Conservation (phyloP, 2,329 filamentous ascomycete species). For the Dothistroma septosporum region DNA sequence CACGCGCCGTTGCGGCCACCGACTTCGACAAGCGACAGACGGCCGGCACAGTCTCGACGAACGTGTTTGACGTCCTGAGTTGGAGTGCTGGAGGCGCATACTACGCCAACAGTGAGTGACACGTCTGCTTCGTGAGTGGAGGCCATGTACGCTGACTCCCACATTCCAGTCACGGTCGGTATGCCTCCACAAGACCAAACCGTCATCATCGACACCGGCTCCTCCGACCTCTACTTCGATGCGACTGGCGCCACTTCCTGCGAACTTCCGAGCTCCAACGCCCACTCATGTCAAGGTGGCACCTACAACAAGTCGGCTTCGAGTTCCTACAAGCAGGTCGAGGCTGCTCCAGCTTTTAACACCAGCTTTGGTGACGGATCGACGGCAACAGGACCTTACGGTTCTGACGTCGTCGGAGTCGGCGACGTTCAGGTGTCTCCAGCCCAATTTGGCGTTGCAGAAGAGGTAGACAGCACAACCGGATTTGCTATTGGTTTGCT, state of each 20-base stretch:
- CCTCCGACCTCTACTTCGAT: constrained; percentile 34
- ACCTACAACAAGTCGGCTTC: constrained; percentile 28
- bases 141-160: not conserved
- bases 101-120: constrained; percentile 31
- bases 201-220: constrained; percentile 35
- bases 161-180: constrained; percentile 29
- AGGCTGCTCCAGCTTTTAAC: constrained; percentile 27
- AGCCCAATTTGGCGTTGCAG: constrained; percentile 33
- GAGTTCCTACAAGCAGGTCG: constrained; percentile 27
- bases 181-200: constrained; percentile 32
- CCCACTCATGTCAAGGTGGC: constrained; percentile 29
- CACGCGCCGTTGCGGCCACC: constrained; percentile 10
- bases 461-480: constrained; percentile 26
- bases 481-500: constrained; percentile 32
- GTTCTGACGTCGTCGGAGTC: constrained; percentile 28
- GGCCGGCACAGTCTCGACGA: constrained; percentile 25
- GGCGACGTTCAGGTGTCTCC: constrained; percentile 28
- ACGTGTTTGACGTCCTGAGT: constrained; percentile 30
- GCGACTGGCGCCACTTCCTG: constrained; percentile 27
- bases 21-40: constrained; percentile 12
- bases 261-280: constrained; percentile 11
- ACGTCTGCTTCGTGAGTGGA: not conserved
- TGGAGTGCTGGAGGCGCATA: constrained; percentile 34
- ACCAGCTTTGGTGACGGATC: constrained; percentile 31
- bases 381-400: constrained; percentile 28